Evolutionary conservation across 2,329 filamentous ascomycete genomes (phyloP), one percentile per base, ranked within the genome.

Genomic region (Paraphaeosphaeria minitans): DNA sequence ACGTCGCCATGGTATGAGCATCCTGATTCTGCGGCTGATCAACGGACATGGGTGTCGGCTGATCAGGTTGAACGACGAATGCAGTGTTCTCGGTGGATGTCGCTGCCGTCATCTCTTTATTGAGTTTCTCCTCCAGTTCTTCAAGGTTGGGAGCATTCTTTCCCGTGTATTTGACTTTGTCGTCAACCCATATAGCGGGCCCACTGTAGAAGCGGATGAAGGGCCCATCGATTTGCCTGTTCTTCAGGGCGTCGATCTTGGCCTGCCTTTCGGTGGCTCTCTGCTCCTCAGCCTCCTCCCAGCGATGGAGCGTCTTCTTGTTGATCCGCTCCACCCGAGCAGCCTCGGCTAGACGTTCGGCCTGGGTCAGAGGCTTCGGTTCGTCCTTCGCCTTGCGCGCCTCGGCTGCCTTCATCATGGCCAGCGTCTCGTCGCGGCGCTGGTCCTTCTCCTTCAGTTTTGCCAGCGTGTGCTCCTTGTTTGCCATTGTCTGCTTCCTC

Each of bases 191-290:
- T 67, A 91, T 87, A 35, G 91, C 91, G 62, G 92, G 85, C n/a
- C 94, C 95, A 75, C 93, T 98, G 89, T 93, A 97, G 76, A 91
- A 94, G 2, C 91, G 92, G 43, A 97, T 88, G 12, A 97, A 92
- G 0, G 95, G 92, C 0, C 95, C 95, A 55, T 94, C 89, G 9
- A 98, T 84, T 52, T 90, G 92, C 50, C 93, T 87, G 74, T 93
- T 92, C 69, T 96, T 91, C 66, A 98, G 81, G 14, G 94, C 95
- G 41, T 94, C 93, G 49, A 98, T 82, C 78, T 90, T 94, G 42
- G 88, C 90, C 63, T 87, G 85, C 61, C 94, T 85, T 71, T 96
- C 91, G 68, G 94, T 92, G 65, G 93, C 90, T 58, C 94, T 87
- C 74, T 90, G 88, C 78, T 92, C 93, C 79, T 99, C 95, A 7